Conservation (phyloP, 305 asterid species). For the Fraxinus sp. region DNA sequence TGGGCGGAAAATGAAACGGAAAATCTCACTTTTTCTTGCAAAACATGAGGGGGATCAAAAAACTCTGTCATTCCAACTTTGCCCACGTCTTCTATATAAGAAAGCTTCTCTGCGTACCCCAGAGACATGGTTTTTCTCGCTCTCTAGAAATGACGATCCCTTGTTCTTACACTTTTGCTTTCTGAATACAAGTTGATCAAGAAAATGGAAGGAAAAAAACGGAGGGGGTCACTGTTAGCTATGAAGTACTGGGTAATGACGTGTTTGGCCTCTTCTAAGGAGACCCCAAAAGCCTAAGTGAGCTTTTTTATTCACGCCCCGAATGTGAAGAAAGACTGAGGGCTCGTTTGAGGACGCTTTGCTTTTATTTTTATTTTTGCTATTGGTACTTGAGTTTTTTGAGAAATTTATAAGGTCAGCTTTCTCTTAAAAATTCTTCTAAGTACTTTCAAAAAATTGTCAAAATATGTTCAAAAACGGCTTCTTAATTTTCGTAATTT, state of each 20-base stretch:
- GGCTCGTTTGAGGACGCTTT: not conserved
- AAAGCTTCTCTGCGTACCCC: slow-evolving; percentile 93
- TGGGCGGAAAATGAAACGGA: not conserved
- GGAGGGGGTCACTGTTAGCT: slow-evolving; percentile 9
- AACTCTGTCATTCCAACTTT: slow-evolving; percentile 91
- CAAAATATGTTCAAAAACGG: not conserved
- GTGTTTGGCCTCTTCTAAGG: not conserved
- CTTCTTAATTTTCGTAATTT: not conserved
- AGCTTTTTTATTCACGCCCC: not conserved
- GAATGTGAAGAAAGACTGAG: not conserved
- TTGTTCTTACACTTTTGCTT: not conserved
- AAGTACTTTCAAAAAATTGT: not conserved
- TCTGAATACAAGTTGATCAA: slow-evolving; percentile 36
- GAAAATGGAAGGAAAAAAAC: slow-evolving; percentile 13
- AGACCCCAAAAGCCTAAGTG: not conserved
- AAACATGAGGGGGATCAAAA: slow-evolving; percentile 66
- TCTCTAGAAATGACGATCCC: not conserved
- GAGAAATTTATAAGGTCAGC: not conserved
- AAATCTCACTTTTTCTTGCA: slow-evolving; percentile 64
- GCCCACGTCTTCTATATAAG: slow-evolving; percentile 91
- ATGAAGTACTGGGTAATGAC: slow-evolving; percentile 14
- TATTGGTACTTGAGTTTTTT: not conserved
- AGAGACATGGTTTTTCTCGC: slow-evolving; percentile 59
- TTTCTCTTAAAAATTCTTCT: not conserved
- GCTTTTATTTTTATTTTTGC: not conserved